These are phyloP conservation scores for Recurvomyces mirabilis DNA, from an alignment of 495 filamentous ascomycete species.

Conservation along the genomic window DNA sequence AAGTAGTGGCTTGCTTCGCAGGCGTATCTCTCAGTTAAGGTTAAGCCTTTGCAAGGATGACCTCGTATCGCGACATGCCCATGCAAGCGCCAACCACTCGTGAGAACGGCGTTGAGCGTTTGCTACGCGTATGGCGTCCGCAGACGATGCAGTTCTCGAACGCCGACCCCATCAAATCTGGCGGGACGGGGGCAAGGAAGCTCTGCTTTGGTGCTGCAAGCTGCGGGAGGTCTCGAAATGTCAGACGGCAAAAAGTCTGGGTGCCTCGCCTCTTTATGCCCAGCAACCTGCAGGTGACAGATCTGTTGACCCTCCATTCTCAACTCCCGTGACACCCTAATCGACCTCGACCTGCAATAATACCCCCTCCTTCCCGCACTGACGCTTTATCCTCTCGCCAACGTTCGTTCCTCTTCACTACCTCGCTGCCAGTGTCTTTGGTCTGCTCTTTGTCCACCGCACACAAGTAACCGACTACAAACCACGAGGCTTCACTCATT, in stretches of 20 bases:
- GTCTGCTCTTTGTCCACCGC: slow-evolving; percentile 10
- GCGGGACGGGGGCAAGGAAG: not conserved
- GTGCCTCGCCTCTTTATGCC: too few species aligned
- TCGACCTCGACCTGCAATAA: not conserved
- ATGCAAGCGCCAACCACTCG: too few species aligned
- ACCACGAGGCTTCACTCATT: not conserved
- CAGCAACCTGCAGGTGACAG: too few species aligned
- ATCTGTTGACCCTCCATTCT: too few species aligned
- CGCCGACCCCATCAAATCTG: not conserved
- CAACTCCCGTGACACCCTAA: too few species aligned
- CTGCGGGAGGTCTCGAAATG: not conserved
- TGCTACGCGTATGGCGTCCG: not conserved
- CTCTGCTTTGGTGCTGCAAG: slow-evolving; percentile 1
- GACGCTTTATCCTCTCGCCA: not conserved
- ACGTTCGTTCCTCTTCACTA: not conserved
- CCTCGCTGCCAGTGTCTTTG: not conserved
- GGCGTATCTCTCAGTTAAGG: too few species aligned
- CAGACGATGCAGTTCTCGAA: not conserved
- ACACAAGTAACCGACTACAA: too few species aligned
- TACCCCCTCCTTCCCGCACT: not conserved
- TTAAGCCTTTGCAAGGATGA: too few species aligned
- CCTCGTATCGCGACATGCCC: too few species aligned
- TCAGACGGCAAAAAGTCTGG: too few species aligned
- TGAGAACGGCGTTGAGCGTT: not conserved
- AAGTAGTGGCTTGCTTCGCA: too few species aligned